Evolutionary conservation across 768 basidiomycete genomes (phyloP).

Genomic region (Leucocoprinus sp.): DNA sequence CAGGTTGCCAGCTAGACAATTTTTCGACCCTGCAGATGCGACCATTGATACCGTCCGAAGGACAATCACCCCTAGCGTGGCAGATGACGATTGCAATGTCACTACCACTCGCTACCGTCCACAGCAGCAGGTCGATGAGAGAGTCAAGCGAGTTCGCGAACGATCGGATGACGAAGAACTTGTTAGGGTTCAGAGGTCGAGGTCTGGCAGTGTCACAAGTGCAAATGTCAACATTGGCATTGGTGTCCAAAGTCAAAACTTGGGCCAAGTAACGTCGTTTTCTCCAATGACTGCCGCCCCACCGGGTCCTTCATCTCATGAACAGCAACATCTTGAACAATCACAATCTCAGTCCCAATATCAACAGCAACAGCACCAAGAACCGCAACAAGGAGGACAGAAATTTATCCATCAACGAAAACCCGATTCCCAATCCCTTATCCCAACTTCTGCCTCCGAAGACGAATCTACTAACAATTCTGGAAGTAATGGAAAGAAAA

Average conservation of each 20-base stretch:
- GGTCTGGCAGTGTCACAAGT: conserved; percentile 40
- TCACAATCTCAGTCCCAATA: conserved; percentile 19
- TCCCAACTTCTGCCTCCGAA: too few species aligned
- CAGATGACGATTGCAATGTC: conserved; percentile 40
- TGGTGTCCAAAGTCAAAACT: too few species aligned
- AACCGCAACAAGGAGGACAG: conserved; percentile 27
- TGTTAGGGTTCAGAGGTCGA: conserved; percentile 34
- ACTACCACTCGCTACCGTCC: conserved; percentile 9
- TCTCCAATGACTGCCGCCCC: too few species aligned
- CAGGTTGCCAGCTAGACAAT: conserved; percentile 16
- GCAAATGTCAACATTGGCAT: too few species aligned
- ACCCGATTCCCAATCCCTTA: conserved; percentile 5
- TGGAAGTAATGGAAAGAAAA: conserved; percentile 49
- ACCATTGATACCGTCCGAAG: conserved; percentile 65
- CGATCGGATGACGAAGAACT: conserved; percentile 33
- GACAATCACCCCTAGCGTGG: conserved; percentile 71
- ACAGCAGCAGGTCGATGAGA: conserved; percentile 21
- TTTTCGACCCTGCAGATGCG: conserved; percentile 56
- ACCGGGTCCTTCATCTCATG: too few species aligned
- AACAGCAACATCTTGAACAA: too few species aligned
- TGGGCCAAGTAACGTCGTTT: conserved; percentile 42
- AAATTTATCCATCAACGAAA: conserved; percentile 1
- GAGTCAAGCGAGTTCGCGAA: conserved; percentile 33
- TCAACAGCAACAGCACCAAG: too few species aligned
- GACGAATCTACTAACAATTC: conserved; percentile 26